These are phyloP conservation scores for Emergomyces africanus DNA, from an alignment of 2,329 filamentous ascomycete genomes.

Conservation along the genomic window DNA sequence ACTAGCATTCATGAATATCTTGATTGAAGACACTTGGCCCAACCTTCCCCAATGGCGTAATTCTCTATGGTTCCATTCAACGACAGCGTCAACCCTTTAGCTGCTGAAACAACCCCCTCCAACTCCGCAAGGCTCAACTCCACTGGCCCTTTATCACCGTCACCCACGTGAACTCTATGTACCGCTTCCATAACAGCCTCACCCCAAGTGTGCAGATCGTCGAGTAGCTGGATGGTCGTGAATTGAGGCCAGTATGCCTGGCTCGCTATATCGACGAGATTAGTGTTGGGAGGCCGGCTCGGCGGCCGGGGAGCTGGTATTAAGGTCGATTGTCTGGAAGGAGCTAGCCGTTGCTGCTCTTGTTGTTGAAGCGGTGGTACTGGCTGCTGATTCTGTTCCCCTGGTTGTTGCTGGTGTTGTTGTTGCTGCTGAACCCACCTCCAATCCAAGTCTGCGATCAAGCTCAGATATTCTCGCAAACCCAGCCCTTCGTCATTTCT, in stretches of 20 bases:
- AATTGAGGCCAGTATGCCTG: not conserved
- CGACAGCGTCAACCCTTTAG: not conserved
- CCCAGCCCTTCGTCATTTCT: not conserved
- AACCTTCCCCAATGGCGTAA: not conserved
- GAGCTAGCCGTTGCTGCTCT: not conserved
- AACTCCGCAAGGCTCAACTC: not conserved
- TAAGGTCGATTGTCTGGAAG: not conserved
- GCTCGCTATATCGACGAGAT: no score
- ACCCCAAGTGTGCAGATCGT: not conserved
- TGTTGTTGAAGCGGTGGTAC: not conserved
- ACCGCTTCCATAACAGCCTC: not conserved
- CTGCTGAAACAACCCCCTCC: not conserved
- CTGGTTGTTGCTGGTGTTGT: not conserved
- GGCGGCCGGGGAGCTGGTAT: not conserved
- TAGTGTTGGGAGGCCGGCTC: no score
- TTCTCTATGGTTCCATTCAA: not conserved
- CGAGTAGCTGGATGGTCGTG: not conserved
- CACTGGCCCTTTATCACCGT: not conserved
- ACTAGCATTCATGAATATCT: not conserved
- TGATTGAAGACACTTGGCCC: not conserved
- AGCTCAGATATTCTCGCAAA: not conserved
- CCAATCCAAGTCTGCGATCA: conserved; percentile 1
- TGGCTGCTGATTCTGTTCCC: not conserved
- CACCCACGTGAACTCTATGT: not conserved
- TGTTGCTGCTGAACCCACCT: not conserved